These are phyloP conservation scores for Knoxia roxburghii DNA, from an alignment of 257 asterid species.

Conservation along the genomic window DNA sequence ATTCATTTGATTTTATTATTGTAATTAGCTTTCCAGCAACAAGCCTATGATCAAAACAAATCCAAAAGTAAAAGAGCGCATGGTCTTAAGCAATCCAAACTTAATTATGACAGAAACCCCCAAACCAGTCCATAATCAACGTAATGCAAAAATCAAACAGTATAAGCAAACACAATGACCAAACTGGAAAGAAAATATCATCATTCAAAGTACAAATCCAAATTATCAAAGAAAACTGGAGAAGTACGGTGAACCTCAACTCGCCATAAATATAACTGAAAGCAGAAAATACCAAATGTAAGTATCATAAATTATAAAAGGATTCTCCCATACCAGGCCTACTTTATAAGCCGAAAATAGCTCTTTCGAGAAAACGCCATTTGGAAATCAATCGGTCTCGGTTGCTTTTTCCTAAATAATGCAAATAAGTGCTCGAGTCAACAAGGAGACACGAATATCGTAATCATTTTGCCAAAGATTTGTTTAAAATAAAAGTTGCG, in stretches of 20 bases:
- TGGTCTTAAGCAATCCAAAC: background rate
- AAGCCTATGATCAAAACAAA: background rate
- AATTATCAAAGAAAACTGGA: background rate
- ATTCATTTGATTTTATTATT: background rate
- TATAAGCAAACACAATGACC: background rate
- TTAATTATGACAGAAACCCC: background rate
- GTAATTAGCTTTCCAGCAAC: background rate
- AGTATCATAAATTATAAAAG: background rate
- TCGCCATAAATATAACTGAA: background rate
- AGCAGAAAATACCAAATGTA: background rate
- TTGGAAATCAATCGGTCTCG: constrained; percentile 63
- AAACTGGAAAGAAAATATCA: background rate
- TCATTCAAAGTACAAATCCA: background rate
- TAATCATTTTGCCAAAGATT: background rate
- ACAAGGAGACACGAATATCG: background rate
- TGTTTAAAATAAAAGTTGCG: background rate
- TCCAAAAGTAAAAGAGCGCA: background rate
- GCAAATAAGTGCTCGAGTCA: background rate
- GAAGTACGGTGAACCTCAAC: background rate
- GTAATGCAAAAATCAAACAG: background rate
- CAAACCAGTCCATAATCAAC: no score
- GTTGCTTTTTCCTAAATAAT: constrained; percentile 51
- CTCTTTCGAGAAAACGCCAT: constrained; percentile 52
- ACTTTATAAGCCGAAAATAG: constrained; percentile 61
- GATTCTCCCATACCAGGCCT: constrained; percentile 57